Conservation (phyloP, 169 alveolate species). For the Cyclospora cayetanensis region DNA sequence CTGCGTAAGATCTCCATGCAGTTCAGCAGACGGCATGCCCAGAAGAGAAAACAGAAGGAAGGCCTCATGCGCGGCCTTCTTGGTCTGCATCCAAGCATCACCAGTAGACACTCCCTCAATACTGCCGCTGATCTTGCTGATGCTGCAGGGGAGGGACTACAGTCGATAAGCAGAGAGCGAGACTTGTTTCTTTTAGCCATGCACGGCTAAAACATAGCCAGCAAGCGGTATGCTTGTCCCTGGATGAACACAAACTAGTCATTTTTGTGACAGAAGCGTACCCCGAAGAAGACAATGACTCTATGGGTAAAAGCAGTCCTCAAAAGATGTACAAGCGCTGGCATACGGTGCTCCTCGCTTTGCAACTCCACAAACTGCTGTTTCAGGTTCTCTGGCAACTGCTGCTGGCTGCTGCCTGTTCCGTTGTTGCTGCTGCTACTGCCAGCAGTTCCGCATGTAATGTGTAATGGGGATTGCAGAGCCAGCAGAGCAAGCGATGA, state of each 20-base stretch:
- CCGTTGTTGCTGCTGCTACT: slow-evolving; percentile 15
- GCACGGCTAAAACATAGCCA: neutral
- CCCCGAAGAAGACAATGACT: slow-evolving; percentile 68
- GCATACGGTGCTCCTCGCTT: slow-evolving; percentile 53
- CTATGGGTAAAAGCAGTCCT: slow-evolving; percentile 1
- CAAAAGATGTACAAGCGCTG: slow-evolving; percentile 71
- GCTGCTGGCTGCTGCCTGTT: neutral
- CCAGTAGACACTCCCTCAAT: no score
- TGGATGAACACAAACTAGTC: neutral
- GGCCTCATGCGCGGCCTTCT: slow-evolving; percentile 91
- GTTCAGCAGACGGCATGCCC: slow-evolving; percentile 91
- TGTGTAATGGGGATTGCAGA: slow-evolving; percentile 81
- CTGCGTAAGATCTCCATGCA: slow-evolving; percentile 95
- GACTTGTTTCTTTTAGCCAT: neutral
- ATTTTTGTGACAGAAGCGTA: no score
- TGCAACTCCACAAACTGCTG: slow-evolving; percentile 70
- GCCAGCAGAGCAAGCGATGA: slow-evolving; percentile 86
- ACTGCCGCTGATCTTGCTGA: neutral
- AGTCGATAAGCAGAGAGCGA: neutral
- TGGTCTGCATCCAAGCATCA: slow-evolving; percentile 85
- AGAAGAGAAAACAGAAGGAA: slow-evolving; percentile 85
- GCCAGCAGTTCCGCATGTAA: neutral
- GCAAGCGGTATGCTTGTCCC: neutral
- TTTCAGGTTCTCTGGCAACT: slow-evolving; percentile 26
- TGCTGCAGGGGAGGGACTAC: neutral